Conservation (phyloP, 2,329 filamentous ascomycete species). For the Trichoderma sp. region DNA sequence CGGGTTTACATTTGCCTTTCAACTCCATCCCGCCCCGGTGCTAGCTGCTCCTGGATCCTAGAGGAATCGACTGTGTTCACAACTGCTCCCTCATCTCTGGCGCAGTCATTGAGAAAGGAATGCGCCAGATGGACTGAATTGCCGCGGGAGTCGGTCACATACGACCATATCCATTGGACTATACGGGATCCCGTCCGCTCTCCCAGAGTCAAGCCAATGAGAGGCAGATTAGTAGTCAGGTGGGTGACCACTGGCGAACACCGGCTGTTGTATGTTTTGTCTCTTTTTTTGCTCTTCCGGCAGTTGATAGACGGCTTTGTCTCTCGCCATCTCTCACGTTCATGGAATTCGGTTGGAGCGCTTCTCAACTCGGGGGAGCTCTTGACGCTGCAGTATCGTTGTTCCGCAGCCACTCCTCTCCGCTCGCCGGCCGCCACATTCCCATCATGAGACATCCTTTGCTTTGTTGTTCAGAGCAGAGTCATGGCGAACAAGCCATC, state of each 20-base stretch:
- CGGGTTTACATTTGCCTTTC: background rate
- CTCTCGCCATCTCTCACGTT: no score
- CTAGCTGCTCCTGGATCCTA: no score
- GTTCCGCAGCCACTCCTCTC: no score
- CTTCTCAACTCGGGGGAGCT: no score
- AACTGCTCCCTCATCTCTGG: background rate
- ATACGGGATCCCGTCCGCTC: constrained; percentile 8
- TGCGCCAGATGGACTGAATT: background rate
- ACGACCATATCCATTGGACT: constrained; percentile 4
- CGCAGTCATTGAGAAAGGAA: background rate
- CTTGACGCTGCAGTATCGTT: no score
- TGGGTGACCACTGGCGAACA: constrained; percentile 9
- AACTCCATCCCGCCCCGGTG: background rate
- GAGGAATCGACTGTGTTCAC: no score
- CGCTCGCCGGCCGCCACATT: no score
- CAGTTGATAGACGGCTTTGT: background rate
- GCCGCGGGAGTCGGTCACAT: background rate
- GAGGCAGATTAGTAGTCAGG: constrained; percentile 9
- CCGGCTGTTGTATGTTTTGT: constrained; percentile 9
- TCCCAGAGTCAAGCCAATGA: background rate
- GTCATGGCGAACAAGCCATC: no score
- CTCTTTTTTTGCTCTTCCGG: background rate
- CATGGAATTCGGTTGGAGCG: no score
- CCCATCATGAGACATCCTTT: no score
- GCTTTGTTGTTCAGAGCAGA: no score